These are phyloP conservation scores for Solanum acaule DNA, from an alignment of 257 asterid species.

Conservation along the genomic window DNA sequence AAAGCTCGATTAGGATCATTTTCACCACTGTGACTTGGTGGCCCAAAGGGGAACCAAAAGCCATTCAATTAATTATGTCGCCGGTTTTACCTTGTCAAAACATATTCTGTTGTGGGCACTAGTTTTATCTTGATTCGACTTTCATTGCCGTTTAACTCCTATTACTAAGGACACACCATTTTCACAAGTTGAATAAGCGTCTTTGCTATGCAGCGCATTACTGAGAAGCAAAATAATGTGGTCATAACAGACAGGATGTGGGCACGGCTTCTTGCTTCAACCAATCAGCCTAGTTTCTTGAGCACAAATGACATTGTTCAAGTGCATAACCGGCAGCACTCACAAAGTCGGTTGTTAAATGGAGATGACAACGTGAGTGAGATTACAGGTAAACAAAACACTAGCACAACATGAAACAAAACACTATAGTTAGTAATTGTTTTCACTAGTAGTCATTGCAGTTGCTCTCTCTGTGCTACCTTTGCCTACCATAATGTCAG, in stretches of 20 bases:
- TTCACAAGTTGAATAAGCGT: neutral
- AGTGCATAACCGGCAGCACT: neutral
- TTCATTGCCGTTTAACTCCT: neutral
- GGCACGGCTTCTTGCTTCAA: conserved; percentile 49
- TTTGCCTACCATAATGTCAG: conserved; percentile 14
- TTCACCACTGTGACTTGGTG: neutral
- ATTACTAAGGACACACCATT: neutral
- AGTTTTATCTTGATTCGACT: neutral
- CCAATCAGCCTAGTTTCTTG: conserved; percentile 47
- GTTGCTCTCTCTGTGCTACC: conserved; percentile 9
- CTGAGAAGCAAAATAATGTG: conserved; percentile 36
- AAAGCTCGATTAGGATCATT: neutral
- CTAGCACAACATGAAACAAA: conserved; percentile 10
- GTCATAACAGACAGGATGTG: conserved; percentile 47
- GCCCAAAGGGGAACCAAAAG: too few relatives aligned
- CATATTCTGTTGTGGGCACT: too few relatives aligned
- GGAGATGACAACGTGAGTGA: conserved; percentile 1
- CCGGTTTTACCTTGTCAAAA: neutral
- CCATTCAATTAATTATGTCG: neutral
- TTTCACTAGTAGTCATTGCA: neutral
- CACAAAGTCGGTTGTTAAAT: conserved; percentile 11
- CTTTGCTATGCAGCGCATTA: conserved; percentile 29
- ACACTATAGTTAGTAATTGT: neutral
- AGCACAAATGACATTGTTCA: too few relatives aligned
- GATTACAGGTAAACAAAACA: conserved; percentile 15